Conservation (phyloP, 805 yeast species). For the Cyberlindnera galapagoensis region DNA sequence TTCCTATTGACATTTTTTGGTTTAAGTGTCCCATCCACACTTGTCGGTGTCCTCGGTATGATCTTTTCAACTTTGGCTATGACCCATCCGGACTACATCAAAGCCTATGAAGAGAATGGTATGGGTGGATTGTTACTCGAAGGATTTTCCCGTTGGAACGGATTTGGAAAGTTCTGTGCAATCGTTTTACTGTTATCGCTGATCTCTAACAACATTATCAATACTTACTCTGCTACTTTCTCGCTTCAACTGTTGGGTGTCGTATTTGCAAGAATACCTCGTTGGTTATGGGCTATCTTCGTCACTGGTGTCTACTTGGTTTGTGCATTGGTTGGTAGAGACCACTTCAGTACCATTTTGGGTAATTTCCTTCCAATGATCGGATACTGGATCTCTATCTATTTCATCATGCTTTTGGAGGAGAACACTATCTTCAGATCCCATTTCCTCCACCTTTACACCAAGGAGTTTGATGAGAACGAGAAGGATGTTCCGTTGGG, state of each 20-base stretch:
- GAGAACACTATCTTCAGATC: conserved; percentile 69
- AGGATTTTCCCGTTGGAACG: conserved; percentile 66
- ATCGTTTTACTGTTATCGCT: conserved; percentile 66
- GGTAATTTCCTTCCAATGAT: conserved; percentile 86
- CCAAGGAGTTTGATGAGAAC: conserved; percentile 30
- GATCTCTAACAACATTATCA: conserved; percentile 75
- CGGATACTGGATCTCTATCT: conserved; percentile 86
- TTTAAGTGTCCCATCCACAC: conserved; percentile 62
- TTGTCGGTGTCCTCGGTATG: conserved; percentile 70
- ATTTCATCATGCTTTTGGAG: conserved; percentile 60
- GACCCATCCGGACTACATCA: conserved; percentile 48
- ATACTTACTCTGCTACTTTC: conserved; percentile 76
- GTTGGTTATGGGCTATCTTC: conserved; percentile 69
- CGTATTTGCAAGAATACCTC: conserved; percentile 54
- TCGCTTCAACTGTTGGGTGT: conserved; percentile 61
- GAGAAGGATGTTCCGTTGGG: too few relatives aligned
- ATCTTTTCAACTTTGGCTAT: conserved; percentile 64
- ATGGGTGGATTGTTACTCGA: conserved; percentile 69
- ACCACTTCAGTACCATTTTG: conserved; percentile 64
- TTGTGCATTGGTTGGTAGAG: conserved; percentile 69
- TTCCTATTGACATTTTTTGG: conserved; percentile 61
- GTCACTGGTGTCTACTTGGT: conserved; percentile 60
- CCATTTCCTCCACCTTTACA: conserved; percentile 34
- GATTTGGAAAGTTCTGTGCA: conserved; percentile 69
- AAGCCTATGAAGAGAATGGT: conserved; percentile 50